These are phyloP conservation scores for Fusarium brevicatenulatum DNA, from an alignment of 2,329 filamentous ascomycete genomes.

Conservation along the genomic window DNA sequence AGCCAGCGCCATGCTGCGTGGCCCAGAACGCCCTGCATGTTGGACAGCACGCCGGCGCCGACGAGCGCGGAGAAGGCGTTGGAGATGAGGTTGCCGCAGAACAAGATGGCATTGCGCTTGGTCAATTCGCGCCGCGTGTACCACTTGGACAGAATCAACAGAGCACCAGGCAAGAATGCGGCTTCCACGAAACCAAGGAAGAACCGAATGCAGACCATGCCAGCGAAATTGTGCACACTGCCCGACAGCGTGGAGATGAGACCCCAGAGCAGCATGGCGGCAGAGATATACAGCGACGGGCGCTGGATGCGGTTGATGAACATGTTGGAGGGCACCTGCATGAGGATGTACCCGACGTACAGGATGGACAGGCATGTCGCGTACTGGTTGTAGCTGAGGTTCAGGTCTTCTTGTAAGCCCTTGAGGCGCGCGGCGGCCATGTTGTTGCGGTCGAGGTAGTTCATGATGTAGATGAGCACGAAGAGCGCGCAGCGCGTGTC, in stretches of 20 bases:
- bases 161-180: slow-evolving; percentile 71
- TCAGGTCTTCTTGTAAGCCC: slow-evolving; percentile 70
- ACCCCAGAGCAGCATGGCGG: slow-evolving; percentile 69
- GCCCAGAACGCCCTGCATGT: slow-evolving; percentile 65
- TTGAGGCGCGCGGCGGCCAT: slow-evolving; percentile 74
- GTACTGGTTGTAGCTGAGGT: slow-evolving; percentile 67
- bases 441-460: slow-evolving; percentile 76
- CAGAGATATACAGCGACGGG: slow-evolving; percentile 62
- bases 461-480: slow-evolving; percentile 79
- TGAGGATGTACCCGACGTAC: slow-evolving; percentile 73
- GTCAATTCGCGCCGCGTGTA: slow-evolving; percentile 70
- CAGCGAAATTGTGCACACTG: slow-evolving; percentile 60
- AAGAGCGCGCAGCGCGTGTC: slow-evolving; percentile 75
- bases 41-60: slow-evolving; percentile 66
- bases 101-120: slow-evolving; percentile 65
- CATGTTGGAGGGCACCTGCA: slow-evolving; percentile 70
- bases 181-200: slow-evolving; percentile 72
- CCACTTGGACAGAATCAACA: slow-evolving; percentile 73
- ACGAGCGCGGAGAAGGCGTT: slow-evolving; percentile 69
- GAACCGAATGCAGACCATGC: slow-evolving; percentile 66
- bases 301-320: slow-evolving; percentile 64
- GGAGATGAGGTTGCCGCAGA: slow-evolving; percentile 68
- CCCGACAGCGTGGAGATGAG: slow-evolving; percentile 68
- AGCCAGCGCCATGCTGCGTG: slow-evolving; percentile 70
- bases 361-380: slow-evolving; percentile 71